Conservation (phyloP, 1,139 yeast species). For the Diutina neorugosa region DNA sequence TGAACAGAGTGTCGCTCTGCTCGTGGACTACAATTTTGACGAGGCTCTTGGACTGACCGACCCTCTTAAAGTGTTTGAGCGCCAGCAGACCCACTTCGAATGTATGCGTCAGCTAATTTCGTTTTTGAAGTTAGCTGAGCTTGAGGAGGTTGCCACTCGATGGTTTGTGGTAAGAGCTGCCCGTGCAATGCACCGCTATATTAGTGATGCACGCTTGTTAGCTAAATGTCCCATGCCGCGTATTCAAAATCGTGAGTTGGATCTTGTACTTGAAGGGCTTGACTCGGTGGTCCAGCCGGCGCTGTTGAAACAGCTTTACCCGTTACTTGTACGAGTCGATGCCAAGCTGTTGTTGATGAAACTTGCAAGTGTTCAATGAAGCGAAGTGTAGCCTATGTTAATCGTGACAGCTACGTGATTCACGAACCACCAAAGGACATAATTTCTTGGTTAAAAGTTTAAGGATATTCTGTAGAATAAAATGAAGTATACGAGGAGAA, state of each 20-base stretch:
- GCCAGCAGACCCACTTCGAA: neutral
- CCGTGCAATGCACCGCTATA: neutral
- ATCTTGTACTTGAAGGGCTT: neutral
- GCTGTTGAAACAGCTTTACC: neutral
- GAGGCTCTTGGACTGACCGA: neutral
- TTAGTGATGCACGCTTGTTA: neutral
- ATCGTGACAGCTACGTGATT: too few relatives aligned
- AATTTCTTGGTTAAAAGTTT: too few relatives aligned
- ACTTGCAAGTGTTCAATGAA: neutral
- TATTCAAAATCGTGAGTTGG: neutral
- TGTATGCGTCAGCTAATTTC: neutral
- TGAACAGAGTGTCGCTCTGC: neutral
- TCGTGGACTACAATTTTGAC: neutral
- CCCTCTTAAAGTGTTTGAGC: neutral
- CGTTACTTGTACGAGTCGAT: neutral
- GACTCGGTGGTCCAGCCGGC: neutral
- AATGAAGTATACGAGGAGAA: too few relatives aligned
- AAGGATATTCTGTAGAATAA: too few relatives aligned
- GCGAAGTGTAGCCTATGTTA: too few relatives aligned
- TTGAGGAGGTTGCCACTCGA: neutral
- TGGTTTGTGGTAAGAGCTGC: neutral
- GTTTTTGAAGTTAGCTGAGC: neutral
- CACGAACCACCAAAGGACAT: too few relatives aligned
- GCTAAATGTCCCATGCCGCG: conserved; percentile 3
- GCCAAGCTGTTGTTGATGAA: conserved; percentile 2